Conservation (phyloP, 1,139 yeast genomes). For the Lodderomyces beijingensis region DNA sequence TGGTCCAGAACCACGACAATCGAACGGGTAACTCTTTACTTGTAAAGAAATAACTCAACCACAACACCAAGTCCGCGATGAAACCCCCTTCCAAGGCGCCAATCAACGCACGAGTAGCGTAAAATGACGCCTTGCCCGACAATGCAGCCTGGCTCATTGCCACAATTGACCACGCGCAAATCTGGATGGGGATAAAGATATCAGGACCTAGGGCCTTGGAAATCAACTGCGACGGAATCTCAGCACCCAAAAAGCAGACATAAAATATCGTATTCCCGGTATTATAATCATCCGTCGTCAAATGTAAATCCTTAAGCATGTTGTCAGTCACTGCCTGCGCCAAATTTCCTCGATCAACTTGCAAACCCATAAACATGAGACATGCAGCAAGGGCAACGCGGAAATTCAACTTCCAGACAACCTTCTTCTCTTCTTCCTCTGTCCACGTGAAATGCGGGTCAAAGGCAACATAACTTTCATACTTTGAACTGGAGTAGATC, state of each 20-base stretch:
- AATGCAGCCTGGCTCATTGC: conserved; percentile 26
- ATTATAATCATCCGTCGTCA: conserved; percentile 30
- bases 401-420: conserved; percentile 22
- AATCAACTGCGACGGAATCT: conserved; percentile 31
- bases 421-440: conserved; percentile 26
- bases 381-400: conserved; percentile 28
- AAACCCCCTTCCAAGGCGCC: conserved; percentile 31
- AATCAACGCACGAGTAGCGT: conserved; percentile 23
- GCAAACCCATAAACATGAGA: conserved; percentile 28
- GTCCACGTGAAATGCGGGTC: conserved; percentile 38
- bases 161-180: conserved; percentile 28
- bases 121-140: conserved; percentile 21
- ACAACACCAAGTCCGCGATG: conserved; percentile 26
- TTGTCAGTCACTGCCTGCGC: conserved; percentile 31
- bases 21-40: conserved; percentile 24
- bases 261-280: conserved; percentile 28
- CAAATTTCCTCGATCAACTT: conserved; percentile 30
- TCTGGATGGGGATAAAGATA: conserved; percentile 29
- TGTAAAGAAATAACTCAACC: conserved; percentile 27
- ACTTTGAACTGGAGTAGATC: conserved; percentile 25
- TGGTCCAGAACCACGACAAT: conserved; percentile 19
- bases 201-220: conserved; percentile 32
- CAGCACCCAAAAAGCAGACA: conserved; percentile 26
- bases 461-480: conserved; percentile 30
- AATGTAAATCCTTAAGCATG: conserved; percentile 22